Evolutionary conservation across 768 basidiomycete species (phyloP), one percentile per base, ranked within the genome.

Genomic region (Zangia roseola): DNA sequence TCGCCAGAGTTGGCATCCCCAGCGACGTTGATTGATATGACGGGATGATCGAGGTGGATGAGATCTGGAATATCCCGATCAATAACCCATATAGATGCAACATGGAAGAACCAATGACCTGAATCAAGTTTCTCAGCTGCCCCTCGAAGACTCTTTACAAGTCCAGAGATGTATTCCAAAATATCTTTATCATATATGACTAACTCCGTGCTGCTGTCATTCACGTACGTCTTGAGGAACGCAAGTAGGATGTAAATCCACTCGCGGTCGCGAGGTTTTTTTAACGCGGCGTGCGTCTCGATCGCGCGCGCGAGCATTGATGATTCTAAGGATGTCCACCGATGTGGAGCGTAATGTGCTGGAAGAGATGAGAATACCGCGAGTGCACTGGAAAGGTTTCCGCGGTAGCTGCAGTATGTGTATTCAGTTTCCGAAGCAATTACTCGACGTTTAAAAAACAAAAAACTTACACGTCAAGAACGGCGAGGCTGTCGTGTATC

Each of bases 401-500:
- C 79, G 30, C 91, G 86, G 64, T 86, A 78, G 6, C 92, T 94
- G 53, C 24, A 45, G 39, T 38, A 42, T 16, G 46, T 17, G 20
- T 16, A 31, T 28, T 64, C 21, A 60, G 43, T 40, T 41, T 40
- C 30, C 31, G 23, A 34, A 41, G 23, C 31, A n/a, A 52, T 39
- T 20, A n/a, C 36, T 24, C 30, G 37, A 31, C 37, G 56, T 33
- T 30, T 16, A 20, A 10, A n/a, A n/a, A n/a, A n/a, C n/a, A n/a
- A n/a, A n/a, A 4, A n/a, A 71, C 92, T 55, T 72, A 97, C 95
- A 86, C 67, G 55, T 97, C 94, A 31, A 98, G 78, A 14, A 88
- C 90, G 4, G 94, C 95, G 14, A 97, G 74, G 58, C 80, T 85
- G 2, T 89, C 91, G 53, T 94, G 89, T 41, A 97, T 69, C 57